Base-by-base conservation (phyloP, 169 alveolate genomes). In the Theileria sp. region DNA sequence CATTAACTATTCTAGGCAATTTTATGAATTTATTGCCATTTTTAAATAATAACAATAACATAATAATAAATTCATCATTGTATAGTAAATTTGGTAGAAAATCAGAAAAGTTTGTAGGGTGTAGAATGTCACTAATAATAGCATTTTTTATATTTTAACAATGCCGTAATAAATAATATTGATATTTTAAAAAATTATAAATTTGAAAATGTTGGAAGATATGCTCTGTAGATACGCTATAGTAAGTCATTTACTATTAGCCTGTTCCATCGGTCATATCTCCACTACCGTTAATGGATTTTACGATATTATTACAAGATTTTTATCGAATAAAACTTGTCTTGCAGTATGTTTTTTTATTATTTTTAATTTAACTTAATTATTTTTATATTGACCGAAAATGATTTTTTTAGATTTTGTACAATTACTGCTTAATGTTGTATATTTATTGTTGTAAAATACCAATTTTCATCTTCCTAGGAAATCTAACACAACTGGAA, bases 381-480 rank as follows among this genome's bases (percentile, higher is more conserved):
- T 17, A 25, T 36, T 36, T 1, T 19, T 69, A 2, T 36, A 25
- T 17, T 1, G 13, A n/a, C 10, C 51, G 15, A 5, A 28, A 64
- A 64, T 30, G 32, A n/a, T 64, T 19, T 36, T 26, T 49, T 8
- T 56, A 87, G 87, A 82, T 84, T 25, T 70, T 91, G 49, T 91
- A 87, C 74, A 91, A 91, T 80, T 91, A 87, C 30, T 36, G 67
- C 36, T 62, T 91, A 64, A 91, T 91, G 93, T 36, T 77, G 30
- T 91, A 87, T 70, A 70, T 81, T 38, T 51, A 80, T 4, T 32
- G 76, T 15, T 91, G 93, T 77, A 69, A 80, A 34, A 32, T 87
- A 32, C 74, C 87, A 28, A 65, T 91, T 13, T 58, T 74, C 30
- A 17, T 87, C 34, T 91, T 91, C 81, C 69, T 91, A n/a, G 94